phyloP scores from a whole-genome alignment of 2,329 filamentous ascomycete species.

The Aspergillus aculeatus region DNA sequence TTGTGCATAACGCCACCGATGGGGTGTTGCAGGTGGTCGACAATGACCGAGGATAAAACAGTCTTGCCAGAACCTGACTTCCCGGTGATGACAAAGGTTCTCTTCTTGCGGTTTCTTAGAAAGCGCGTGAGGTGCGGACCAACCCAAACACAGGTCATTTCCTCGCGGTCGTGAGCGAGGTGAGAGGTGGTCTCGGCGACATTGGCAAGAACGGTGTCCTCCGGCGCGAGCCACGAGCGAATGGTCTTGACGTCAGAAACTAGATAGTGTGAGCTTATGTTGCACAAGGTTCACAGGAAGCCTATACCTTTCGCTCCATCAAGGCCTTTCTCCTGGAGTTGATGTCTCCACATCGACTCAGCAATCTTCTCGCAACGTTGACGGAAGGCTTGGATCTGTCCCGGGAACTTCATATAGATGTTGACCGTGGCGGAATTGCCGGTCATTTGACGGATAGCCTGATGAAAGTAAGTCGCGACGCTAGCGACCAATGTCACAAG shows the following conservation, averaged over 20 bases:
- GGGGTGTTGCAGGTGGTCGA: slow-evolving; percentile 40
- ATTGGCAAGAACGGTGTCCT: slow-evolving; percentile 47
- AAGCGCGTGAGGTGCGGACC: slow-evolving; percentile 51
- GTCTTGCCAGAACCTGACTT: slow-evolving; percentile 42
- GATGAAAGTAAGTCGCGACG: slow-evolving; percentile 40
- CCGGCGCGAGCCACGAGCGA: slow-evolving; percentile 44
- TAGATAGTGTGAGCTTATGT: slow-evolving; percentile 9
- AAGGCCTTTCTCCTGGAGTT: slow-evolving; percentile 33
- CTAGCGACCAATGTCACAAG: slow-evolving; percentile 32
- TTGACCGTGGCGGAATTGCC: slow-evolving; percentile 32
- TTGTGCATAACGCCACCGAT: slow-evolving; percentile 37
- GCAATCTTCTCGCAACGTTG: slow-evolving; percentile 36
- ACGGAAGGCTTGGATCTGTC: slow-evolving; percentile 37
- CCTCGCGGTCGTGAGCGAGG: slow-evolving; percentile 45
- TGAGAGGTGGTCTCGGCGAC: slow-evolving; percentile 46
- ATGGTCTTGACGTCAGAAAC: slow-evolving; percentile 34
- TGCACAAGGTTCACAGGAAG: neutral
- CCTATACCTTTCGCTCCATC: slow-evolving; percentile 30
- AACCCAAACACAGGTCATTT: slow-evolving; percentile 57
- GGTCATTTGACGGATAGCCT: slow-evolving; percentile 23
- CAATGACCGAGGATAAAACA: slow-evolving; percentile 39
- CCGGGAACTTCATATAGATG: slow-evolving; percentile 40
- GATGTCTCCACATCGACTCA: slow-evolving; percentile 43
- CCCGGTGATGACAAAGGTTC: slow-evolving; percentile 47
- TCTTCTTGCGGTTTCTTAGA: slow-evolving; percentile 44